Evolutionary conservation across 2,329 filamentous ascomycete species (phyloP), one percentile per base, ranked within the genome.

Genomic region (Hypoxylon sp.): DNA sequence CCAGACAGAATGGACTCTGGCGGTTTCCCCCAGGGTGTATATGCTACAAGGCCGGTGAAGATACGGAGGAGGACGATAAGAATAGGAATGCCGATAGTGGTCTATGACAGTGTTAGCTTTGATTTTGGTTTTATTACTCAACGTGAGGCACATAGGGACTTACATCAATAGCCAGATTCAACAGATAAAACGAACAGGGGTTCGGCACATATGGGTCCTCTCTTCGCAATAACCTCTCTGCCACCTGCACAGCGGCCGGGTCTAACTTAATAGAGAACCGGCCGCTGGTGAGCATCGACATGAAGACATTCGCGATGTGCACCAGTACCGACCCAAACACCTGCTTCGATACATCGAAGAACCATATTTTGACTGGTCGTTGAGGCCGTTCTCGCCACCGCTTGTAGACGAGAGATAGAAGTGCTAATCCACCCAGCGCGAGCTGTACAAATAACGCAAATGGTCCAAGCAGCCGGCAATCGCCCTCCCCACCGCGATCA

Each of bases 311-410:
- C 73, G 95, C 93, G 49, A 95, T 86, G 82, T 99, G 96, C 35
- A 98, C 90, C 79, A 99, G 86, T 50, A 94, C 91, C 31, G 94
- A 97, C 22, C 96, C 96, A 76, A 98, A 92, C 60, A 99, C 94
- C 84, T 99, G 96, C 84, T 99, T 99, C 33, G 94, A 97, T 25
- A 91, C 96, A 78, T 99, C 96, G 80, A 98, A 99, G 80, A 93
- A 95, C 95, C 96, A 99, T 72, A 99, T 94, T 86, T 97, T 97
- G 77, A 98, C 78, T 0, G 95, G 95, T 61, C 96, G 88, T 79
- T 98, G 95, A 1, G 96, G 95, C 64, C 93, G 88, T 82, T 99
- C 96, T 72, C 93, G 89, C 90, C 92, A 97, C 74, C 96, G 88
- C 84, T 99, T 99, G 84, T 90, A 97, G 6, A 98, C 95, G 54